These are phyloP conservation scores for Lasiodiplodia theobromae DNA, from an alignment of 2,329 filamentous ascomycete species.

Conservation along the genomic window DNA sequence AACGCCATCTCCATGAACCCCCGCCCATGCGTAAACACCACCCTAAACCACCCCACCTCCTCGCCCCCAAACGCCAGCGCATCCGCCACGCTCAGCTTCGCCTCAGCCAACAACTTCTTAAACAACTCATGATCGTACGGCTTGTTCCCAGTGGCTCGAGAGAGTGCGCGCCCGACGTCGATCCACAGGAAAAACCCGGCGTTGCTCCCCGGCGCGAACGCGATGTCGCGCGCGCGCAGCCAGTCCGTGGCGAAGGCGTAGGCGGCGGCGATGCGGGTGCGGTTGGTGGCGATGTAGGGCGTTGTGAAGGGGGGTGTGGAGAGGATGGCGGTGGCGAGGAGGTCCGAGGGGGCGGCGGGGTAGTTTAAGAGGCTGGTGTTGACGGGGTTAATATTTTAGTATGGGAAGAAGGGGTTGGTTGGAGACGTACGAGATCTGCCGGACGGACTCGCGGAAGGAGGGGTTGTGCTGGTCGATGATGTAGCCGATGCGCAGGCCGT, in stretches of 20 bases:
- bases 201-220: conserved; percentile 48
- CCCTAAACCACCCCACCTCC: conserved; percentile 52
- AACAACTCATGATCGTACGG: conserved; percentile 40
- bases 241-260: conserved; percentile 33
- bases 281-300: conserved; percentile 34
- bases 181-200: conserved; percentile 58
- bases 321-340: conserved; percentile 43
- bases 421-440: conserved; percentile 12
- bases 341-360: conserved; percentile 34
- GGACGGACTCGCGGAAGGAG: neutral
- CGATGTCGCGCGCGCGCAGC: conserved; percentile 43
- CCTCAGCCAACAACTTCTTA: conserved; percentile 46
- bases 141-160: neutral
- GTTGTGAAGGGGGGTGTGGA: conserved; percentile 38
- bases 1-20: conserved; percentile 46
- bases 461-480: conserved; percentile 37
- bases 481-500: conserved; percentile 43
- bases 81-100: conserved; percentile 48
- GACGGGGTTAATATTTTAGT: too few relatives aligned
- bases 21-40: conserved; percentile 50
- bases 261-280: conserved; percentile 33
- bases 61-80: conserved; percentile 46
- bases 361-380: conserved; percentile 44
- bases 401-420: neutral
- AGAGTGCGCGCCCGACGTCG: conserved; percentile 39